A percentile compares a stretch with the other conserved stretches of the same genome.
These are phyloP conservation scores for Brassica cretica DNA, from an alignment of 345 rosid species.

Conservation along the genomic window DNA sequence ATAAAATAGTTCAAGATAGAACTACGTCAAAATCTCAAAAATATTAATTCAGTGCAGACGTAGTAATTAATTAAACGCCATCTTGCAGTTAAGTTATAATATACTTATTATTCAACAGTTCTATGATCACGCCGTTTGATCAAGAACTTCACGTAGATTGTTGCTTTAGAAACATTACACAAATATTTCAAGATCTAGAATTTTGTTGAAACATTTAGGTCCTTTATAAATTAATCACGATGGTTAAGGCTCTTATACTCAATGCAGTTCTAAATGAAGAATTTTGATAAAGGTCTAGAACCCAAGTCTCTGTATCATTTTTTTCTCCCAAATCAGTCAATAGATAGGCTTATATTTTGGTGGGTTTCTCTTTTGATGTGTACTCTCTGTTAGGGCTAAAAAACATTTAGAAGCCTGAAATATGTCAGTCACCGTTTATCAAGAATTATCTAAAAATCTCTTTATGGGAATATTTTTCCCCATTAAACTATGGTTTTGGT, in stretches of 20 bases:
- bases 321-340: neutral
- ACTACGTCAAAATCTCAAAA: neutral
- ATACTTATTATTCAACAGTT: neutral
- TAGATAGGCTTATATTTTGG: neutral
- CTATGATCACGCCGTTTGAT: neutral
- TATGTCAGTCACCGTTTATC: neutral
- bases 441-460: neutral
- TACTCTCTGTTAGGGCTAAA: neutral
- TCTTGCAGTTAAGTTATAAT: neutral
- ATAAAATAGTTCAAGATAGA: neutral
- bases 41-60: neutral
- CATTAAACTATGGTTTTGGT: neutral
- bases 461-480: neutral
- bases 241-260: neutral
- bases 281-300: neutral
- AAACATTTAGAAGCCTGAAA: neutral
- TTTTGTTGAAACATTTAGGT: slow-evolving; percentile 2
- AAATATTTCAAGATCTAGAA: neutral
- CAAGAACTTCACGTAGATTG: neutral
- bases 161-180: neutral
- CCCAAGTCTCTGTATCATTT: neutral
- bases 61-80: neutral
- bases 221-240: too few relatives aligned
- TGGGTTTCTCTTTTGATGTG: neutral
- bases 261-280: neutral